phyloP scores from a whole-genome alignment of 2,329 filamentous ascomycete genomes.

The Trichoderma harzianum region DNA sequence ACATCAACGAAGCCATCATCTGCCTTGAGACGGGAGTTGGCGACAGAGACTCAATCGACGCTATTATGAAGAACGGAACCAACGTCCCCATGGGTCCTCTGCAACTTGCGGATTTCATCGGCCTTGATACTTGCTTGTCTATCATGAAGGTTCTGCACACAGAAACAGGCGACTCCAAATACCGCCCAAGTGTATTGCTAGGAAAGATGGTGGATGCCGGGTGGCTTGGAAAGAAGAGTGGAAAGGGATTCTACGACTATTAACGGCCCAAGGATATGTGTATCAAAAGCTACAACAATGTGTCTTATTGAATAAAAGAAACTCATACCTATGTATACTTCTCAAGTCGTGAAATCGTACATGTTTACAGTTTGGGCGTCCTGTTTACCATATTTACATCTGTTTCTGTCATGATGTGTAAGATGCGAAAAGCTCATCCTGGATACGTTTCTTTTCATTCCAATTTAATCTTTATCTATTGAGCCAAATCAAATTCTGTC shows the following conservation, averaged over 20 bases:
- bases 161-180: conserved; percentile 94
- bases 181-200: conserved; percentile 81
- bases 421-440: neutral
- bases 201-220: conserved; percentile 97
- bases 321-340: neutral
- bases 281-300: neutral
- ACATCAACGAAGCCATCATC: conserved; percentile 97
- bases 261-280: conserved; percentile 32
- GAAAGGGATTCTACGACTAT: conserved; percentile 94
- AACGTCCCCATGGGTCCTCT: conserved; percentile 98
- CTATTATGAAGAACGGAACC: conserved; percentile 98
- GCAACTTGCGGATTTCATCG: conserved; percentile 93
- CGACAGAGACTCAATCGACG: conserved; percentile 85
- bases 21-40: conserved; percentile 94
- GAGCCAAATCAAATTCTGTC: neutral
- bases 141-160: conserved; percentile 95
- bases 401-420: neutral
- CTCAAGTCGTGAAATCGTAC: neutral
- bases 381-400: neutral
- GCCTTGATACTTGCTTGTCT: conserved; percentile 88
- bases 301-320: neutral
- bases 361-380: neutral
- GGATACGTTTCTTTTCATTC: neutral
- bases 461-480: neutral
- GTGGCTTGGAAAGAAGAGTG: conserved; percentile 96